phyloP scores from a whole-genome alignment of 768 basidiomycete genomes.

The Suillus plorans region DNA sequence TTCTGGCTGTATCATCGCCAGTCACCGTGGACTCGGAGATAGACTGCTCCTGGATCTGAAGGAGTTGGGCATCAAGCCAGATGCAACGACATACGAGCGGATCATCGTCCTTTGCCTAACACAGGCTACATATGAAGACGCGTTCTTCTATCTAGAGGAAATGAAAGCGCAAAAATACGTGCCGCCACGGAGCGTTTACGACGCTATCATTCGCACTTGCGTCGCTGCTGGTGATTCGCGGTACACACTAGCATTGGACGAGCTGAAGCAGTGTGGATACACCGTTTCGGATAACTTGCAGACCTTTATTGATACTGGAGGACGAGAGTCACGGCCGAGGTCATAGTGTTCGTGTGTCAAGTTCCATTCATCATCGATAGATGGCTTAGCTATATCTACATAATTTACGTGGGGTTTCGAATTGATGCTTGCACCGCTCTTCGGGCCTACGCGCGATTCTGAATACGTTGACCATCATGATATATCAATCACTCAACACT shows the following conservation, averaged over 20 bases:
- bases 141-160: slow-evolving; percentile 86
- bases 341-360: not conserved
- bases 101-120: slow-evolving; percentile 72
- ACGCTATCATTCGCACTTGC: slow-evolving; percentile 59
- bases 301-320: slow-evolving; percentile 32
- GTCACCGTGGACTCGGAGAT: slow-evolving; percentile 68
- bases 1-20: slow-evolving; percentile 56
- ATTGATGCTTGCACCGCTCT: not conserved
- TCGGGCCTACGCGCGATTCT: not conserved
- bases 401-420: not conserved
- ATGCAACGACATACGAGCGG: slow-evolving; percentile 61
- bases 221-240: slow-evolving; percentile 56
- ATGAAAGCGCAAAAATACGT: slow-evolving; percentile 66
- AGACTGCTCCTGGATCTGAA: slow-evolving; percentile 68
- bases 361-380: not conserved
- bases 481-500: not conserved
- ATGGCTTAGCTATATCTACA: not conserved
- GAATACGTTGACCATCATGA: not conserved
- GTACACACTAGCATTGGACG: slow-evolving; percentile 62
- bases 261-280: slow-evolving; percentile 68
- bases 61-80: slow-evolving; percentile 49
- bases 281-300: slow-evolving; percentile 29
- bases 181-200: slow-evolving; percentile 60
- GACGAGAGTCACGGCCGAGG: slow-evolving; percentile 5
- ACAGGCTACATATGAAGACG: slow-evolving; percentile 76